A percentile compares a stretch with the other conserved stretches of the same genome.
Conservation (phyloP, 1,284 basidiomycete species). For the Sporisorium exsertum region DNA sequence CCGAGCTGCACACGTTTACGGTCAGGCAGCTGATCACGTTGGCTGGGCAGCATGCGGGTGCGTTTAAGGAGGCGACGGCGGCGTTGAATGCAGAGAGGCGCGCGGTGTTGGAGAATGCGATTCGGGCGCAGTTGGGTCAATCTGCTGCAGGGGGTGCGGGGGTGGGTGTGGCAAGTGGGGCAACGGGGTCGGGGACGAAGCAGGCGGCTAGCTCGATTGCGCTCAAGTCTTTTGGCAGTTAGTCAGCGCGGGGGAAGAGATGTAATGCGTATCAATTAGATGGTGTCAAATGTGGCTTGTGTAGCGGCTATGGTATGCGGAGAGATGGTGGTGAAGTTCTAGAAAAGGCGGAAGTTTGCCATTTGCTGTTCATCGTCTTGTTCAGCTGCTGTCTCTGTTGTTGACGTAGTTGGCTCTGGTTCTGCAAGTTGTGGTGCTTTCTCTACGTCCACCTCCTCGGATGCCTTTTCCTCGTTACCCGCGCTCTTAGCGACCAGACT, state of each 20-base stretch:
- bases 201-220: constrained; percentile 39
- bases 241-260: not conserved
- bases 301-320: not conserved
- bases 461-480: not conserved
- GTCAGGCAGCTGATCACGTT: constrained; percentile 81
- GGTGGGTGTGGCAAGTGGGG: not conserved
- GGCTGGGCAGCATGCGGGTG: constrained; percentile 79
- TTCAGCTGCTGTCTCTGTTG: not conserved
- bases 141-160: not conserved
- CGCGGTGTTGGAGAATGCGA: constrained; percentile 80
- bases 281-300: not conserved
- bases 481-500: constrained; percentile 16
- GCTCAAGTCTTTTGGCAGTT: constrained; percentile 52
- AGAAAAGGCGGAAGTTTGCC: constrained; percentile 38
- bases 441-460: not conserved
- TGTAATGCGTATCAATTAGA: not conserved
- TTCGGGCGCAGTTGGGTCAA: constrained; percentile 69
- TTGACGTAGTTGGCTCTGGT: no score
- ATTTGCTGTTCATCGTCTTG: constrained; percentile 14
- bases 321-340: not conserved
- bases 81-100: constrained; percentile 76
- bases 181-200: not conserved
- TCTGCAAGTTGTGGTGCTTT: not conserved
- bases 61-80: constrained; percentile 87
- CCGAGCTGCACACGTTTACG: constrained; percentile 75